Evolutionary conservation across 179 eudicot genomes (phyloP), one percentile per base, ranked within the genome.

Genomic region (Heliamphora pulchella): DNA sequence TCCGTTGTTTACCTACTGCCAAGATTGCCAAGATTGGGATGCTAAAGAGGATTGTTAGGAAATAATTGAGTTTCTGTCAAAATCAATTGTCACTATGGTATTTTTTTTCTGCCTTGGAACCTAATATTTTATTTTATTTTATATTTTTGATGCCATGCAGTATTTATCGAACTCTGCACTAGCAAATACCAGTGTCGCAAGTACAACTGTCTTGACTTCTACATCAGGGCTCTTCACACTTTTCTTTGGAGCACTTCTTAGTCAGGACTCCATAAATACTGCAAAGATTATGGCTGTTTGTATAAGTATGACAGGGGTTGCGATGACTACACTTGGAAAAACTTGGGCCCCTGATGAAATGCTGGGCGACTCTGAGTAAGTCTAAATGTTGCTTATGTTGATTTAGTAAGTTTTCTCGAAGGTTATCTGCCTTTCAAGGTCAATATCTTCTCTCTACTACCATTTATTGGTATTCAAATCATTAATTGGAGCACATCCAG

Each of bases 161-260:
- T 89, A 89, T 78, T 82, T 87, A 17, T 87, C 90, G 13, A 89
- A 89, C 78, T 89, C 89, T 64, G 92, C 91, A 71, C 79, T 91
- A 79, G 92, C 94, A 66, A 87, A 89, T 75, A 91, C 92, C 62
- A 91, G 90, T 80, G 92, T 91, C 44, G 91, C 92, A 31, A 91
- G 91, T 76, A 88, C 88, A 43, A 91, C 92, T 5, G 87, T 91
- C 51, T 82, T 91, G 85, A 83, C 89, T 64, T 89, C 94, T 41
- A 91, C 92, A 15, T 88, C 94, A 71, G 94, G 90, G 74, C 88
- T 91, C 64, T 91, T 91, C 85, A 87, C 92, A 20, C 92, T 91
- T 67, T 82, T 91, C 78, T 89, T 91, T 72, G 89, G 94, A 76
- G 89, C 90, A 81, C 79, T 88, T 55, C 82, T 89, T 78, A 86